These are phyloP conservation scores for Colletotrichum eremochloae DNA, from an alignment of 2,329 filamentous ascomycete species.

Conservation along the genomic window DNA sequence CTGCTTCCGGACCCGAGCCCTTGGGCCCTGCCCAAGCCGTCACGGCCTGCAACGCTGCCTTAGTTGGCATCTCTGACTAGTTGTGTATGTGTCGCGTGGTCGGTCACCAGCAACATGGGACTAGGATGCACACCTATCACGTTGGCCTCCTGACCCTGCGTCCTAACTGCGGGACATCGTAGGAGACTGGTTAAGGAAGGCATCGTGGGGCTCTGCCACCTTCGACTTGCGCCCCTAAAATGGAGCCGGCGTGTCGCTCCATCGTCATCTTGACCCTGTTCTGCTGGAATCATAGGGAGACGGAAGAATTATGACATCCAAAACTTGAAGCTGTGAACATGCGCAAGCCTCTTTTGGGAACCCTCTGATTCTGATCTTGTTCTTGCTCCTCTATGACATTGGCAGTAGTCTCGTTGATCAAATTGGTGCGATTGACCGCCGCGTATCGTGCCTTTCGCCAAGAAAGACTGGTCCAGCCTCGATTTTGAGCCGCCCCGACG, in stretches of 20 bases:
- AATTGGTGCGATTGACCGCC: not conserved
- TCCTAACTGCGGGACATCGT: not conserved
- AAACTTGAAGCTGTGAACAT: conserved; percentile 20
- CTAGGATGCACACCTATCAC: conserved; percentile 5
- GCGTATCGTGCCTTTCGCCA: conserved; percentile 2
- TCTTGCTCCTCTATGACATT: not conserved
- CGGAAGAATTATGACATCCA: conserved; percentile 14
- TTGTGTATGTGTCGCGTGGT: conserved; percentile 7
- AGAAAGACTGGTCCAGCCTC: conserved; percentile 9
- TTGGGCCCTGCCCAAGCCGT: conserved; percentile 27
- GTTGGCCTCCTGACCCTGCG: not conserved
- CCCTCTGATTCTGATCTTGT: conserved; percentile 3
- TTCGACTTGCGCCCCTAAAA: not conserved
- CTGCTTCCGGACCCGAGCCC: conserved; percentile 32
- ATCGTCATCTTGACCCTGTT: not conserved
- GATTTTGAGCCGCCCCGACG: not conserved
- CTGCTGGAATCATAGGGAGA: conserved; percentile 5
- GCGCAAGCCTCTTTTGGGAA: conserved; percentile 15
- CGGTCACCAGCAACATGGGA: conserved; percentile 21
- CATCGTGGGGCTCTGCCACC: not conserved
- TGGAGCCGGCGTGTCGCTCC: not conserved
- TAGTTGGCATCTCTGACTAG: not conserved
- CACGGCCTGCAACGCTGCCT: conserved; percentile 8
- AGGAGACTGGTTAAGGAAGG: not conserved
- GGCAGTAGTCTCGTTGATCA: conserved; percentile 4